Percentiles rank a stretch among this genome's conserved stretches.
These are phyloP conservation scores for Coffea eugenioides DNA, from an alignment of 257 asterid species.

Conservation along the genomic window DNA sequence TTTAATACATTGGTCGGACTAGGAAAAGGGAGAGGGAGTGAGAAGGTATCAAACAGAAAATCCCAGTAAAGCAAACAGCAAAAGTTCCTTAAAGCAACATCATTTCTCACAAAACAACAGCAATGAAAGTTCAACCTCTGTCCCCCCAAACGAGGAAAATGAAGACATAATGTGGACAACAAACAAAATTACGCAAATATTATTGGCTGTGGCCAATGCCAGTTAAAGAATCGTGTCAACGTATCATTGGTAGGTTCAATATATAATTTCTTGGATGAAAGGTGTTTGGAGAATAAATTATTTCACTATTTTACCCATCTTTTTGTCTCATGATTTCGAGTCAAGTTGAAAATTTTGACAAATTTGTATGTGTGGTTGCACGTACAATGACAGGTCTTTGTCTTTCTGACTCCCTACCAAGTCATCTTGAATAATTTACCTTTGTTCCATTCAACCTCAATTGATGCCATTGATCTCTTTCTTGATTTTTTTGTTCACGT, in stretches of 20 bases:
- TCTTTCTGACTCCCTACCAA: slow-evolving; percentile 8
- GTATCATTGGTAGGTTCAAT: too few species aligned
- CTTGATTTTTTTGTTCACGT: neutral
- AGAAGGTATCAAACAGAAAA: too few species aligned
- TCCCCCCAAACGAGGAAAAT: neutral
- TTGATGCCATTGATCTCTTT: neutral
- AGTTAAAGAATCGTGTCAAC: neutral
- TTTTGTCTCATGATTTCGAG: slow-evolving; percentile 9
- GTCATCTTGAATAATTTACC: neutral
- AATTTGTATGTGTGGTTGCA: neutral
- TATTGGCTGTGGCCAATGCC: neutral
- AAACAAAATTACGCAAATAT: neutral
- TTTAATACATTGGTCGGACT: too few species aligned
- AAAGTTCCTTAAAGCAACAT: neutral
- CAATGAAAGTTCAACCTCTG: neutral
- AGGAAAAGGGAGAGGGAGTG: too few species aligned
- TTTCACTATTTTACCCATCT: neutral
- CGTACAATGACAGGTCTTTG: neutral
- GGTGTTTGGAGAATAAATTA: neutral
- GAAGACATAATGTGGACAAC: slow-evolving; percentile 1
- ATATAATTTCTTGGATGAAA: neutral
- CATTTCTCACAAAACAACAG: slow-evolving; percentile 4
- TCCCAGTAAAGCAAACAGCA: neutral
- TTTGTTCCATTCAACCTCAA: neutral
- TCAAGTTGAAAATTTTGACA: slow-evolving; percentile 9